Conservation (phyloP, 257 asterid species). For the Nicotiana tomentosiformis region DNA sequence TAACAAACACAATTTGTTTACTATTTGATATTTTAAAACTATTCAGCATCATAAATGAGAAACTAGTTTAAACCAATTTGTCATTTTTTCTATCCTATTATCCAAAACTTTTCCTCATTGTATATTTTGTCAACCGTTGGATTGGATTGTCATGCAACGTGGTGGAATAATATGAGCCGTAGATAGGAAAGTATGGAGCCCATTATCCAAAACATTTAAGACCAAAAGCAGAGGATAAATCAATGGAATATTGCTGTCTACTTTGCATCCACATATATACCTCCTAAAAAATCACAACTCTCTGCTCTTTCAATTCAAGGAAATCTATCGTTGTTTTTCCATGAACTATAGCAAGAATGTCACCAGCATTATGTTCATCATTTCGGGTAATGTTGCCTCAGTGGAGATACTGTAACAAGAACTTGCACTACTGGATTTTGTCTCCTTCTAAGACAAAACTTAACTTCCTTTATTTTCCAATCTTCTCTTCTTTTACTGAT, state of each 20-base stretch:
- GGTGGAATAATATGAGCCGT: background rate
- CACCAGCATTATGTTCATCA: conserved; percentile 37
- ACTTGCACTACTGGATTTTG: conserved; percentile 36
- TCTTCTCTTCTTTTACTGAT: conserved; percentile 42
- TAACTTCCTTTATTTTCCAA: conserved; percentile 31
- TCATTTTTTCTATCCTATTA: no score
- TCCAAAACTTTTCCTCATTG: no score
- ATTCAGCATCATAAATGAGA: no score
- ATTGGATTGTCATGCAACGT: no score
- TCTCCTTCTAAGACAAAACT: conserved; percentile 36
- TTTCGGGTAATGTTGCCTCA: conserved; percentile 37
- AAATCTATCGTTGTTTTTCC: background rate
- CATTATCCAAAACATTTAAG: background rate
- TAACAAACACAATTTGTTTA: no score
- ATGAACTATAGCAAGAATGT: background rate
- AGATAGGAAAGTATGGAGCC: background rate
- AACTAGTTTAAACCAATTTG: no score
- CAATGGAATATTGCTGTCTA: background rate
- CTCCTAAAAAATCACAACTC: no score
- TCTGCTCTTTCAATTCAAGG: background rate
- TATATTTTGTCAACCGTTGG: no score
- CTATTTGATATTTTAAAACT: no score
- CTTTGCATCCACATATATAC: conserved; percentile 10
- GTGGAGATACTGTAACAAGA: conserved; percentile 34
- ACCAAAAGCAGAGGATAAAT: background rate